Evolutionary conservation across 495 filamentous ascomycete species (phyloP), one percentile per base, ranked within the genome.

Genomic region (Pyronema omphalodes): DNA sequence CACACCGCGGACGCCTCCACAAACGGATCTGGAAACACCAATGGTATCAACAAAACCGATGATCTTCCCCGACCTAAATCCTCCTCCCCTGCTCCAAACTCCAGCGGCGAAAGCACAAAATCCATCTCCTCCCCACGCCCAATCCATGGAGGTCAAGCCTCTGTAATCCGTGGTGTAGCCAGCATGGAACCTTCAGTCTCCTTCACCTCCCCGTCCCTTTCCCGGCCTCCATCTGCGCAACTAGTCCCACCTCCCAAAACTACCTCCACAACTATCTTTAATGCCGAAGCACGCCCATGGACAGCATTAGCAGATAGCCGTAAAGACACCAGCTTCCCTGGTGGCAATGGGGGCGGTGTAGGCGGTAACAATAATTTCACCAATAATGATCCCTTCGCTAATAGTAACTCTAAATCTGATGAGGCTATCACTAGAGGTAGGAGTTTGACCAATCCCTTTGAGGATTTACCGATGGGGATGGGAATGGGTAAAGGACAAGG

Each of bases 101-200:
- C 23, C 23, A 29, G 23, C 5, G 23, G 23, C 1, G 23, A 29
- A 29, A 29, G 23, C 23, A 29, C 23, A 29, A 29, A 29, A 29
- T 29, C 59, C 11, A 55, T 62, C 47, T 62, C 60, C 23, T 62
- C 60, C 7, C 60, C 60, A 14, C 62, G 60, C 15, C 60, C 60
- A 36, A 59, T 62, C 39, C 59, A 52, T 12, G 60, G 59, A 9
- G 59, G 55, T 34, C 62, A 62, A 46, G 59, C 60, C 48, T 58
- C 60, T 19, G 48, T 62, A 15, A 62, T 62, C 44, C 12, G 44
- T 15, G 19, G 19, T 7, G 44, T 48, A 17, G 39, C 39, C 1
- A n/a, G 12, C 6, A 43, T 43, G 39, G 39, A 17, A 43, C 17
- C 39, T 1, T 17, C 39, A 43, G 39, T n/a, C 17, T 43, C 23